Percentiles rank a stretch among this genome's conserved stretches.
These are phyloP conservation scores for Echium plantagineum DNA, from an alignment of 257 asterid species.

Conservation along the genomic window DNA sequence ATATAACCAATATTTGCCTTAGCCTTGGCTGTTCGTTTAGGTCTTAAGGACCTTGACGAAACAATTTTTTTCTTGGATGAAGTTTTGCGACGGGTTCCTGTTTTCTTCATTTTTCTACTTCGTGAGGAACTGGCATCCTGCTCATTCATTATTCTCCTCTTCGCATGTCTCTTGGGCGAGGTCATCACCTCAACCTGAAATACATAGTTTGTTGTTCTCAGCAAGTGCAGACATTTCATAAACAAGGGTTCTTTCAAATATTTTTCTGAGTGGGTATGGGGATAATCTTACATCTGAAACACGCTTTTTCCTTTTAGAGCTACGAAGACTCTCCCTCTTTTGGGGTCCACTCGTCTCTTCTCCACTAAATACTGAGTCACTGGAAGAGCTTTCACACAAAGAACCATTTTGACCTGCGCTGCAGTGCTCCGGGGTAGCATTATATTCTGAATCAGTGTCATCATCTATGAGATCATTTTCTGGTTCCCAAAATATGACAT, in stretches of 20 bases:
- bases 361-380: conserved; percentile 55
- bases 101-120: conserved; percentile 42
- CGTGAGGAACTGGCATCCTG: conserved; percentile 50
- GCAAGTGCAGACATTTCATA: conserved; percentile 17
- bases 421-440: conserved; percentile 50
- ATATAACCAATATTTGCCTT: conserved; percentile 47
- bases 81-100: conserved; percentile 27
- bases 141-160: conserved; percentile 47
- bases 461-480: conserved; percentile 72
- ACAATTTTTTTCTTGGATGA: conserved; percentile 42
- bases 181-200: conserved; percentile 49
- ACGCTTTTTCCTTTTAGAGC: conserved; percentile 67
- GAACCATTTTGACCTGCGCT: conserved; percentile 48
- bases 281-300: conserved; percentile 49
- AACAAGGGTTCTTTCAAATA: conserved; percentile 2
- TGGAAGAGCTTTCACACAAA: conserved; percentile 38
- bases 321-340: conserved; percentile 45
- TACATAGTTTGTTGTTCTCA: conserved; percentile 18
- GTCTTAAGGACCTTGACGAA: conserved; percentile 45
- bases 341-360: conserved; percentile 28
- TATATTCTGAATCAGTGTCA: conserved; percentile 91
- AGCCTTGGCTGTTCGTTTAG: conserved; percentile 67
- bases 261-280: conserved; percentile 4
- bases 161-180: conserved; percentile 47
- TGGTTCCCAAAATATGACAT: conserved; percentile 89